A percentile compares a stretch with the other conserved stretches of the same genome.
These are phyloP conservation scores for Thielaviopsis musarum DNA, from an alignment of 2,329 filamentous ascomycete species.

Conservation along the genomic window DNA sequence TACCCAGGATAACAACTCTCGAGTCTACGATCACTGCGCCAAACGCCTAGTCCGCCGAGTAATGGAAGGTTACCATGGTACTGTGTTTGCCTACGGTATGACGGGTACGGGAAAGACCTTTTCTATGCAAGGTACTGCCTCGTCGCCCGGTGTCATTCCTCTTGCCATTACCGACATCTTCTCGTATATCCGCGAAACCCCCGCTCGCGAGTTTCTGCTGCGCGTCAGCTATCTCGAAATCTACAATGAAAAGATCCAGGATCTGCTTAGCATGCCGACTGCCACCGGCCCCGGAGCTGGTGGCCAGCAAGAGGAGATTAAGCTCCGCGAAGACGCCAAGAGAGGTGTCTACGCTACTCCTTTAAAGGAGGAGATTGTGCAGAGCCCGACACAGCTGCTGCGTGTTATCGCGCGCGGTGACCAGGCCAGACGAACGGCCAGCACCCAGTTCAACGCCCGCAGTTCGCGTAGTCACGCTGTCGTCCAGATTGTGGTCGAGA, in stretches of 20 bases:
- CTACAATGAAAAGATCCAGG: constrained; percentile 95
- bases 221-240: constrained; percentile 97
- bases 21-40: constrained; percentile 85
- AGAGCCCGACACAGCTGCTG: constrained; percentile 87
- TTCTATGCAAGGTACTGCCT: constrained; percentile 96
- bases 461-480: constrained; percentile 97
- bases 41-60: constrained; percentile 89
- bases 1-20: constrained; percentile 81
- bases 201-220: constrained; percentile 80
- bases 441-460: constrained; percentile 90
- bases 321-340: constrained; percentile 90
- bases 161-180: constrained; percentile 97
- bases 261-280: constrained; percentile 64
- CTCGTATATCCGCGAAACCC: constrained; percentile 95
- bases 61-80: constrained; percentile 98
- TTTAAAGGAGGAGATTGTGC: constrained; percentile 94
- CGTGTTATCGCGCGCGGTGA: constrained; percentile 92
- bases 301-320: constrained; percentile 73
- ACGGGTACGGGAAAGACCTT: constrained; percentile 99
- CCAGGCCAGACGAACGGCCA: constrained; percentile 73
- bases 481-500: constrained; percentile 96
- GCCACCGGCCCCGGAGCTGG: constrained; percentile 36
- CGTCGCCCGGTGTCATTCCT: constrained; percentile 89
- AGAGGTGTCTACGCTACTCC: constrained; percentile 91
- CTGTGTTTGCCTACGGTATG: constrained; percentile 98